Percentiles rank a stretch among this genome's conserved stretches.
Conservation (phyloP, 352 stramenopile species). For the Pythium dissotocum region DNA sequence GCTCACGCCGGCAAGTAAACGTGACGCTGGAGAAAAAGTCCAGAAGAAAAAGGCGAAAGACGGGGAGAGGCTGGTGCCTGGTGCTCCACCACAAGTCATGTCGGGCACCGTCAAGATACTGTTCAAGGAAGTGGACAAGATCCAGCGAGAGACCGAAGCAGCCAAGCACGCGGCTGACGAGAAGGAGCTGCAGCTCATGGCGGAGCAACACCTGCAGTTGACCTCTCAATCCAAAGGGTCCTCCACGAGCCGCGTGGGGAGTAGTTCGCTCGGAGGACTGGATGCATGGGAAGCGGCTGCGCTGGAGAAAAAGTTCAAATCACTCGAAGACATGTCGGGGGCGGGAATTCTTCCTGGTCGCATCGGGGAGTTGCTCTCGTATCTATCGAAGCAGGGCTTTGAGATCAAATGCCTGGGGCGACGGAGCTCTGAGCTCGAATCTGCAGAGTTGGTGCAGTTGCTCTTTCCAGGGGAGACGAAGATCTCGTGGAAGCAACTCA, state of each 20-base stretch:
- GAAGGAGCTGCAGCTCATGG: conserved; percentile 47
- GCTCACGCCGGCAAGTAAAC: conserved; percentile 15
- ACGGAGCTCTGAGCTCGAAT: neutral
- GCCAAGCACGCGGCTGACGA: conserved; percentile 31
- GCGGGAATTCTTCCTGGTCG: conserved; percentile 7
- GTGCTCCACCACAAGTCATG: conserved; percentile 45
- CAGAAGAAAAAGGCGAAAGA: neutral
- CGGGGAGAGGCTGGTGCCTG: conserved; percentile 20
- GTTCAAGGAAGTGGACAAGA: conserved; percentile 58
- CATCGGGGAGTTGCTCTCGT: neutral
- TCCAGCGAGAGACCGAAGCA: conserved; percentile 49
- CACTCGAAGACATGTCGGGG: conserved; percentile 35
- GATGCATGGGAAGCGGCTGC: conserved; percentile 54
- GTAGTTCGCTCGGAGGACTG: conserved; percentile 12
- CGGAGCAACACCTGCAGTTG: conserved; percentile 34
- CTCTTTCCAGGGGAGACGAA: neutral
- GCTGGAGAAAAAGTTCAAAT: conserved; percentile 54
- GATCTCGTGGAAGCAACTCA: conserved; percentile 17
- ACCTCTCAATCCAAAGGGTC: conserved; percentile 10
- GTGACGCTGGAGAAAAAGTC: neutral
- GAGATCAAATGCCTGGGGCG: neutral
- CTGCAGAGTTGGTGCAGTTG: neutral
- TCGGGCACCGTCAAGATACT: conserved; percentile 74
- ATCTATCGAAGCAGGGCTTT: conserved; percentile 24
- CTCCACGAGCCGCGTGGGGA: conserved; percentile 13